phyloP scores from a whole-genome alignment of 345 rosid genomes.

The Conringia planisiliqua region DNA sequence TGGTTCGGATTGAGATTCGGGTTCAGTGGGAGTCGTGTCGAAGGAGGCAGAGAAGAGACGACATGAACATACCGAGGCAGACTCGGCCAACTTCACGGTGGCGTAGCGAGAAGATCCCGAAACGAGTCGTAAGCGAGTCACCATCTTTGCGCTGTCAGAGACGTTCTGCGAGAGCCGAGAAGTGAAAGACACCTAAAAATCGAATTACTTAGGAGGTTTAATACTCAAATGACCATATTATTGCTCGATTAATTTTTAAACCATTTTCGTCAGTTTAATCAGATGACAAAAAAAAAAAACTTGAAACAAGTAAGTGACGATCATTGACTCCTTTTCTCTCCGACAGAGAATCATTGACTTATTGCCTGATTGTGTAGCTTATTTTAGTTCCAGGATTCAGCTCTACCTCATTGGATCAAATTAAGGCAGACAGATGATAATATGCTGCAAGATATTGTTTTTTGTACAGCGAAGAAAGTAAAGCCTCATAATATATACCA shows the following conservation, averaged over 20 bases:
- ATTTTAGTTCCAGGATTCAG: too few species aligned
- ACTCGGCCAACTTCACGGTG: constrained; percentile 1
- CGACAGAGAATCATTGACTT: too few species aligned
- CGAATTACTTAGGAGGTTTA: not conserved
- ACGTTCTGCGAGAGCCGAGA: not conserved
- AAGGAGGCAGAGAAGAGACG: constrained; percentile 21
- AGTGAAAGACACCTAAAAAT: not conserved
- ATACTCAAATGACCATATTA: not conserved
- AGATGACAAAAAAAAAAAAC: too few species aligned
- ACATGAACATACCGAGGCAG: constrained; percentile 9
- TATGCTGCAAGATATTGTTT: too few species aligned
- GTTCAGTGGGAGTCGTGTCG: not conserved
- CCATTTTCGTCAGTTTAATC: too few species aligned
- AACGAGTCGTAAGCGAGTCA: constrained; percentile 17
- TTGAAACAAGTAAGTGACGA: too few species aligned
- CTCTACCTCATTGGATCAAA: too few species aligned
- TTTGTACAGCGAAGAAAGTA: too few species aligned
- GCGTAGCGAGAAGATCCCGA: constrained; percentile 14
- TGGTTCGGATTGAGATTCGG: constrained; percentile 8
- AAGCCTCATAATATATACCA: too few species aligned
- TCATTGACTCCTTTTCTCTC: too few species aligned
- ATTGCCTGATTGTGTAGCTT: too few species aligned
- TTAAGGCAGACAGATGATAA: too few species aligned
- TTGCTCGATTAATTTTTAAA: not conserved
- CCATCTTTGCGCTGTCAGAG: constrained; percentile 16